phyloP scores from a whole-genome alignment of 78 protist species.

The Chrysochromulina tobinii region DNA sequence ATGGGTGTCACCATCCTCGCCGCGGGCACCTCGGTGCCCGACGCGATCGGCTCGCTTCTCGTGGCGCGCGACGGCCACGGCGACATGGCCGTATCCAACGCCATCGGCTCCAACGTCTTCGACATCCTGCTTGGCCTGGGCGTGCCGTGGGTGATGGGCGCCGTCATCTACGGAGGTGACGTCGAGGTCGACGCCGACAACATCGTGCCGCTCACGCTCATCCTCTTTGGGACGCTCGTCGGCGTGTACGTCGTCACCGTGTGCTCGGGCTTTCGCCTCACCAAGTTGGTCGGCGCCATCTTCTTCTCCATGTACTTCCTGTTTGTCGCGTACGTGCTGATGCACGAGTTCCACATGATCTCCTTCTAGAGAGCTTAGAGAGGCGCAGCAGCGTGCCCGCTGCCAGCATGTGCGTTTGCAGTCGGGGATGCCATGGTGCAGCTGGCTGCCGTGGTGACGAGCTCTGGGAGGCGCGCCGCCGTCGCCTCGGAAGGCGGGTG shows the following conservation, averaged over 20 bases:
- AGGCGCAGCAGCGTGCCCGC: too few relatives aligned
- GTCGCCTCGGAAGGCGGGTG: too few relatives aligned
- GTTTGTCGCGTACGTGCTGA: not conserved
- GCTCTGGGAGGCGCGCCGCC: too few relatives aligned
- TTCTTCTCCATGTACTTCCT: not conserved
- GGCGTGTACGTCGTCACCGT: not conserved
- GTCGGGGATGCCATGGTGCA: too few relatives aligned
- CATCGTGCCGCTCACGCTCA: not conserved
- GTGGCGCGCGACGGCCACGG: constrained; percentile 42
- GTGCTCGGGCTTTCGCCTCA: not conserved
- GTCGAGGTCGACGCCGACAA: not conserved
- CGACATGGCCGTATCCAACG: constrained; percentile 42
- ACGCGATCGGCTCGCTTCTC: not conserved
- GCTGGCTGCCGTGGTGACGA: too few relatives aligned
- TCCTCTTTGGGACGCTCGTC: not conserved
- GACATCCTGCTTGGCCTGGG: constrained; percentile 41
- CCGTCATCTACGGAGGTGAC: not conserved
- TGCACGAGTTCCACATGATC: not conserved
- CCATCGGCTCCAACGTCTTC: constrained; percentile 41
- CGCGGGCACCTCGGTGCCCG: constrained; percentile 46
- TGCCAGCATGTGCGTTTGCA: too few relatives aligned
- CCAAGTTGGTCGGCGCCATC: not conserved
- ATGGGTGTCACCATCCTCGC: constrained; percentile 50
- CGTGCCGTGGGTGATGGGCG: not conserved
- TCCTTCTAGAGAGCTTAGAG: too few relatives aligned